Evolutionary conservation across 805 yeast genomes (phyloP).

Genomic region (Jamesozyma jinghongensis): DNA sequence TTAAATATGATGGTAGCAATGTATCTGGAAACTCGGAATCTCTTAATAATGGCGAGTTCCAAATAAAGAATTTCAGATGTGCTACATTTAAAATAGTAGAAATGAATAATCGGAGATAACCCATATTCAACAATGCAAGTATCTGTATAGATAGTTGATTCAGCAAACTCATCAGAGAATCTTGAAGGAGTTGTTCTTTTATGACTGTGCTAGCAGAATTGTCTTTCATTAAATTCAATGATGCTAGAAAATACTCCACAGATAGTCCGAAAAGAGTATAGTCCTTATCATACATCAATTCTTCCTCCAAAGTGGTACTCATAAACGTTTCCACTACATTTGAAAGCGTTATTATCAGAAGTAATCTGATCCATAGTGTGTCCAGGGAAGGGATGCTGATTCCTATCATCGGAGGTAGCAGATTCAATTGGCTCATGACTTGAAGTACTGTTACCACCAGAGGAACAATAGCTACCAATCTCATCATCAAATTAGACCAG

Average conservation of each 20-base stretch:
- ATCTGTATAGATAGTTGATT: slow-evolving; percentile 57
- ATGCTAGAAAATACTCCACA: slow-evolving; percentile 14
- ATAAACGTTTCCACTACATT: slow-evolving; percentile 41
- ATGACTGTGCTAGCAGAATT: too few relatives aligned
- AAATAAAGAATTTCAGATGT: too few relatives aligned
- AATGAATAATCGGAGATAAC: slow-evolving; percentile 51
- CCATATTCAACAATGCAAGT: slow-evolving; percentile 46
- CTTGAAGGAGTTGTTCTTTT: slow-evolving; percentile 3
- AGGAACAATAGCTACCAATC: slow-evolving; percentile 13
- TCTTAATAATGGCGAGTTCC: too few relatives aligned
- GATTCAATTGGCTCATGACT: not conserved
- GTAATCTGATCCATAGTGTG: slow-evolving; percentile 7
- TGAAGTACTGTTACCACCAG: slow-evolving; percentile 1
- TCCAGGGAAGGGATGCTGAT: not conserved
- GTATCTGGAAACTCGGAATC: too few relatives aligned
- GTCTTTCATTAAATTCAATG: not conserved
- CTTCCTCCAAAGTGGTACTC: slow-evolving; percentile 39
- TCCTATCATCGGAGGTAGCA: not conserved
- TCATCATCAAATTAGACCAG: slow-evolving; percentile 24
- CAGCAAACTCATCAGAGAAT: slow-evolving; percentile 44
- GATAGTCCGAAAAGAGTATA: slow-evolving; percentile 25
- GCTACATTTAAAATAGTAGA: slow-evolving; percentile 32
- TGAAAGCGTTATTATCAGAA: slow-evolving; percentile 33
- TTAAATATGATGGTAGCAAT: not conserved
- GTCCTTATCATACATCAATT: slow-evolving; percentile 22